Evolutionary conservation across 305 asterid genomes (phyloP).

Genomic region (Plantago lanceolata): DNA sequence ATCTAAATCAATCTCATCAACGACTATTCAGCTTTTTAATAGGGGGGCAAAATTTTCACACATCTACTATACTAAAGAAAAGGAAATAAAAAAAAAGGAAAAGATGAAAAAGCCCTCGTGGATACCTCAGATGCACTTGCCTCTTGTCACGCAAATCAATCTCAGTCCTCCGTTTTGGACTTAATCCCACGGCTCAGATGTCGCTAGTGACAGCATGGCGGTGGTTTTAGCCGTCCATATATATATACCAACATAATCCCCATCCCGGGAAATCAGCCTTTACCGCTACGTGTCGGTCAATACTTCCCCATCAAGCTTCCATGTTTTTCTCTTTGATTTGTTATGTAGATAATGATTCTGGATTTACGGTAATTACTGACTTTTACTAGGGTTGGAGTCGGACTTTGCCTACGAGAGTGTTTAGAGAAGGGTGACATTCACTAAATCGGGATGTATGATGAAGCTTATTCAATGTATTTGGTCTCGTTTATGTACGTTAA

Average conservation of each 20-base stretch:
- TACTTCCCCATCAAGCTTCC: constrained; percentile 28
- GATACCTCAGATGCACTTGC: constrained; percentile 52
- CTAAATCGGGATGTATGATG: too few relatives aligned
- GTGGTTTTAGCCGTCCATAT: constrained; percentile 33
- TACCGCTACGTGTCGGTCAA: constrained; percentile 67
- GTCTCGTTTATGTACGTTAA: too few relatives aligned
- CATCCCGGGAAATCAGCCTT: constrained; percentile 10
- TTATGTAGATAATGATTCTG: too few relatives aligned
- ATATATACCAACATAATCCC: constrained; percentile 9
- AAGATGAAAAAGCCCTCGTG: constrained; percentile 49
- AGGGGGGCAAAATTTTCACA: constrained; percentile 27
- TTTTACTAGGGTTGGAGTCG: too few relatives aligned
- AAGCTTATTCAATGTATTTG: too few relatives aligned
- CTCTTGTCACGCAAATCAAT: constrained; percentile 39
- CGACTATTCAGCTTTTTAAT: constrained; percentile 27
- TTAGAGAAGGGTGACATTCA: too few relatives aligned
- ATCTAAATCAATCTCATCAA: constrained; percentile 29
- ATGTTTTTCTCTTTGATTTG: neutral
- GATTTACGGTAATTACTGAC: too few relatives aligned
- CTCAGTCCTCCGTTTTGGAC: constrained; percentile 34
- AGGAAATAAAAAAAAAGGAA: too few relatives aligned
- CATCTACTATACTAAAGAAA: too few relatives aligned
- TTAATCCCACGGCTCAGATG: constrained; percentile 34
- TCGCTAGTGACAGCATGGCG: constrained; percentile 59
- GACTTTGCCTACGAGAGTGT: too few relatives aligned